phyloP scores from a whole-genome alignment of 441 rosid genomes.

The Adansonia rubrostipa region DNA sequence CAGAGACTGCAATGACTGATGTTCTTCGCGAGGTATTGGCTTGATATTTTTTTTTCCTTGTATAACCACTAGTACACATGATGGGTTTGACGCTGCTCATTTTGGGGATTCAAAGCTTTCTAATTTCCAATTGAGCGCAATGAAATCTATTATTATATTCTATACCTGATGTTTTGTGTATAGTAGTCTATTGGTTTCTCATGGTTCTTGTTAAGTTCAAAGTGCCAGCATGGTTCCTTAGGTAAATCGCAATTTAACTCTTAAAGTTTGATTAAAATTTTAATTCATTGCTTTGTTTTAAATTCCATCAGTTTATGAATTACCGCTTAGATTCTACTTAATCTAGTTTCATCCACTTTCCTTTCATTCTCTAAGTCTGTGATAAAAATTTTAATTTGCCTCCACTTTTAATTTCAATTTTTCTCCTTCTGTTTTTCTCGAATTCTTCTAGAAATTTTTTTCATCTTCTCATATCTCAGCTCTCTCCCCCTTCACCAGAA shows the following conservation, averaged over 20 bases:
- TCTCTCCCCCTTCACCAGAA: neutral
- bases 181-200: neutral
- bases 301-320: neutral
- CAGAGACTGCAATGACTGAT: conserved; percentile 95
- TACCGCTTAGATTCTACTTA: neutral
- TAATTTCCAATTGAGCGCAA: neutral
- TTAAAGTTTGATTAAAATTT: neutral
- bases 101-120: neutral
- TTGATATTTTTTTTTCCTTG: conserved; percentile 17
- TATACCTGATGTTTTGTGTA: neutral
- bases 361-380: neutral
- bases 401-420: neutral
- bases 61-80: neutral
- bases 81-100: neutral
- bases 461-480: neutral
- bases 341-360: neutral
- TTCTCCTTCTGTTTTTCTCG: neutral
- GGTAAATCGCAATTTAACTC: neutral
- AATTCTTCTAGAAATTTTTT: neutral
- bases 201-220: neutral
- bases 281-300: neutral
- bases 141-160: neutral
- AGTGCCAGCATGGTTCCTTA: neutral
- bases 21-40: conserved; percentile 84
- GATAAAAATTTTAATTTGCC: neutral